Evolutionary conservation across 106 monocot genomes (phyloP).

Genomic region (Dendrobium chrysotoxum): DNA sequence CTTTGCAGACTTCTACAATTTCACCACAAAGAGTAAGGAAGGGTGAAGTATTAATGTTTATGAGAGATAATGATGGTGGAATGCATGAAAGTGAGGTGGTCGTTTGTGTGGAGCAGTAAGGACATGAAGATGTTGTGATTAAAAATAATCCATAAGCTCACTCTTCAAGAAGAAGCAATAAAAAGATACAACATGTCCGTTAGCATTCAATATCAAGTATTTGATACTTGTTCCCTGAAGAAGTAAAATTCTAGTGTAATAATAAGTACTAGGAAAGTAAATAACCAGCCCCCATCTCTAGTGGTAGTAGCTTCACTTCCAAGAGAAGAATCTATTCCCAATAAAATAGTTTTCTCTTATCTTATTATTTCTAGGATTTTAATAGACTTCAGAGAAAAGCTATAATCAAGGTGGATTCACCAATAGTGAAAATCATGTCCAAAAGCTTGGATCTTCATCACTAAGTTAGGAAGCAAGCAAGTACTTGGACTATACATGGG

Average conservation of each 20-base stretch:
- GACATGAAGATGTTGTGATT: too few species aligned
- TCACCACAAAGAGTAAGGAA: too few species aligned
- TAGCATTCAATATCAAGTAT: background rate
- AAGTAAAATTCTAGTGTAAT: background rate
- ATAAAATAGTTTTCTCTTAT: background rate
- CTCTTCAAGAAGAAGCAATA: background rate
- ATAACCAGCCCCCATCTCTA: background rate
- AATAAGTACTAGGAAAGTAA: background rate
- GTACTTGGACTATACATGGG: background rate
- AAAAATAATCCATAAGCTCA: background rate
- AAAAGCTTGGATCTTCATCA: background rate
- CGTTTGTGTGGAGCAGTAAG: too few species aligned
- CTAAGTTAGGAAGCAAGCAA: background rate
- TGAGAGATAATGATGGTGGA: too few species aligned
- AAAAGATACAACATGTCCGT: background rate
- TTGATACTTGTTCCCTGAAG: background rate
- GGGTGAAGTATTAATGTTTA: too few species aligned
- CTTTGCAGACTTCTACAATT: too few species aligned
- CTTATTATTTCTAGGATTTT: background rate
- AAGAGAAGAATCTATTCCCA: background rate
- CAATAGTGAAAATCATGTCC: background rate
- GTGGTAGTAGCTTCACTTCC: background rate
- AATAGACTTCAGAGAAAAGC: background rate
- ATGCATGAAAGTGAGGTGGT: too few species aligned
- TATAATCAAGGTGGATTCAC: background rate